Conservation (phyloP, 2,329 filamentous ascomycete species). For the Curvularia verruculosa region DNA sequence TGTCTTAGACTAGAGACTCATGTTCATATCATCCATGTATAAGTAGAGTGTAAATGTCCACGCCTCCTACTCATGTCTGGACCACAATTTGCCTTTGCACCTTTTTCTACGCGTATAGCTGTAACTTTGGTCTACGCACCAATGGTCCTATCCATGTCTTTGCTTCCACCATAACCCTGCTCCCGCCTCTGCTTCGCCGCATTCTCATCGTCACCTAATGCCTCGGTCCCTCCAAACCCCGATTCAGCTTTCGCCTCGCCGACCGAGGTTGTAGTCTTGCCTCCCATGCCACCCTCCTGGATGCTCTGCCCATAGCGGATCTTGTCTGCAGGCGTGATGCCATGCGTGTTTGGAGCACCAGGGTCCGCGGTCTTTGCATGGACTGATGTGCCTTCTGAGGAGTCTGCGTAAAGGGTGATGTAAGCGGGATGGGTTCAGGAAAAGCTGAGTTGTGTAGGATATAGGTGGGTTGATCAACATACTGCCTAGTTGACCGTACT, state of each 20-base stretch:
- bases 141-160: constrained; percentile 56
- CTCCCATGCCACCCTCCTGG: constrained; percentile 62
- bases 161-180: constrained; percentile 59
- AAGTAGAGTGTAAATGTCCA: constrained; percentile 7
- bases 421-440: not conserved
- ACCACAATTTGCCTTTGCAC: not conserved
- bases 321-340: constrained; percentile 54
- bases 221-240: constrained; percentile 51
- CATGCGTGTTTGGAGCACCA: constrained; percentile 52
- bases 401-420: not conserved
- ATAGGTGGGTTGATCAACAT: constrained; percentile 6
- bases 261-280: constrained; percentile 54
- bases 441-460: no score
- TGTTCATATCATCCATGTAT: not conserved
- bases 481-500: constrained; percentile 64
- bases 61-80: not conserved
- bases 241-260: constrained; percentile 47
- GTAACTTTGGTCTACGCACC: constrained; percentile 49
- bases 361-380: constrained; percentile 33
- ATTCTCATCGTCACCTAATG: constrained; percentile 46
- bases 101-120: not conserved
- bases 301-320: constrained; percentile 63
- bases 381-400: constrained; percentile 20
- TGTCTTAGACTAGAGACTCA: constrained; percentile 3
- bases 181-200: constrained; percentile 53